Evolutionary conservation across 192 early-diverging fungal species (phyloP).

Genomic region (Coemansia sp.): DNA sequence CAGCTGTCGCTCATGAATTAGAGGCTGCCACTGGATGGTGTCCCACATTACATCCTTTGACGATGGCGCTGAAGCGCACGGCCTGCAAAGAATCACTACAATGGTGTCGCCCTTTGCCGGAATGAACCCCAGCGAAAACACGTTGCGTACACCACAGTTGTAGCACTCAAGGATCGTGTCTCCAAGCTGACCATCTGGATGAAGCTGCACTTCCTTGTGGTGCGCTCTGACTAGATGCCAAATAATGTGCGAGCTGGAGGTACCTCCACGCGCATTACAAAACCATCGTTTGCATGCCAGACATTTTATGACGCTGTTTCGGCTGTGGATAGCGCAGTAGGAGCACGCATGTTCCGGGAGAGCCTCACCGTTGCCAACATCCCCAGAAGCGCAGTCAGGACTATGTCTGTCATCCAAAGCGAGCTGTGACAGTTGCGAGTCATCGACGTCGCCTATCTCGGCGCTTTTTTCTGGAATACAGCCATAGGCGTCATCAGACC

Average conservation of each 20-base stretch:
- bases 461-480: not conserved
- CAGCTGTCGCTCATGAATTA: slow-evolving; percentile 94
- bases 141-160: slow-evolving; percentile 93
- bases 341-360: slow-evolving; percentile 84
- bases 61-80: slow-evolving; percentile 87
- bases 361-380: slow-evolving; percentile 49
- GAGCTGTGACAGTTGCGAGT: slow-evolving; percentile 40
- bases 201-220: slow-evolving; percentile 94
- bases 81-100: slow-evolving; percentile 93
- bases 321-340: slow-evolving; percentile 93
- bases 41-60: slow-evolving; percentile 98
- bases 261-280: slow-evolving; percentile 90
- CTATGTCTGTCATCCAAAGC: slow-evolving; percentile 5
- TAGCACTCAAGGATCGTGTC: slow-evolving; percentile 97
- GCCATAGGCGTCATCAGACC: not conserved
- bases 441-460: slow-evolving; percentile 21
- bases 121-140: slow-evolving; percentile 97
- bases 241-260: slow-evolving; percentile 93
- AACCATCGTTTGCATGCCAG: slow-evolving; percentile 94
- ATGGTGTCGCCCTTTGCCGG: slow-evolving; percentile 98
- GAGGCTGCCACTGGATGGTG: slow-evolving; percentile 92
- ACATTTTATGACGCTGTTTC: slow-evolving; percentile 88
- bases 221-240: slow-evolving; percentile 90
- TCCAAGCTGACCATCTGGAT: slow-evolving; percentile 90
- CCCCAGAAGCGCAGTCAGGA: slow-evolving; percentile 3